phyloP scores from a whole-genome alignment of 1,284 basidiomycete species.

The Mycena citricolor region DNA sequence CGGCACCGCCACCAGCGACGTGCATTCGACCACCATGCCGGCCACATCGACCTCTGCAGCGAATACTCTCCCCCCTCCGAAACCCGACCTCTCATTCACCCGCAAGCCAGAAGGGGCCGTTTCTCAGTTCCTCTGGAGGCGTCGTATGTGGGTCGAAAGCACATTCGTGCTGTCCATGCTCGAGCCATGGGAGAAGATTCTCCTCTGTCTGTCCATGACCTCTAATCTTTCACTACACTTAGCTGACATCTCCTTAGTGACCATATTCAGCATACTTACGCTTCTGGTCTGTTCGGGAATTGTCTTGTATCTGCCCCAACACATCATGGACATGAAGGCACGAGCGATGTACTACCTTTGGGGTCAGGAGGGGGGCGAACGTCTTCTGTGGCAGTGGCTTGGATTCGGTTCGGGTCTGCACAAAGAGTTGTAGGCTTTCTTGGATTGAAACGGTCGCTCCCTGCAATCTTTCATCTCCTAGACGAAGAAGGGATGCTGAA shows the following conservation, averaged over 20 bases:
- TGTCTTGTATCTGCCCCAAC: constrained; percentile 37
- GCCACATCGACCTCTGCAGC: too few relatives aligned
- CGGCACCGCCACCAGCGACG: too few relatives aligned
- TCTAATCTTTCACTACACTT: background rate
- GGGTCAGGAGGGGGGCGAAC: constrained; percentile 33
- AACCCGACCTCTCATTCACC: background rate
- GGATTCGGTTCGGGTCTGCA: constrained; percentile 23
- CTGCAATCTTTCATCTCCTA: too few relatives aligned
- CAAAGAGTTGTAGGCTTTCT: constrained; percentile 26
- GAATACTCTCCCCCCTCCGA: background rate
- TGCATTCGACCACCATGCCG: too few relatives aligned
- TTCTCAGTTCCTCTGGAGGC: constrained; percentile 43
- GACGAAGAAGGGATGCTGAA: too few relatives aligned
- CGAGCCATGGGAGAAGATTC: constrained; percentile 59
- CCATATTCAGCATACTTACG: constrained; percentile 33
- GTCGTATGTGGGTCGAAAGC: constrained; percentile 47
- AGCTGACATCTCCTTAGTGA: constrained; percentile 23
- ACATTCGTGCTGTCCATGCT: constrained; percentile 52
- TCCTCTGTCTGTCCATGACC: constrained; percentile 41
- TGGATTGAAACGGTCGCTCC: too few relatives aligned
- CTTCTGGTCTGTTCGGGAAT: constrained; percentile 35
- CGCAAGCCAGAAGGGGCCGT: constrained; percentile 29
- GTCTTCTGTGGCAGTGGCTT: constrained; percentile 33
- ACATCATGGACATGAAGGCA: constrained; percentile 38
- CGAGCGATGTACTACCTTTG: constrained; percentile 42